phyloP scores from a whole-genome alignment of 2,329 filamentous ascomycete genomes.

The Peltaster fructicola region DNA sequence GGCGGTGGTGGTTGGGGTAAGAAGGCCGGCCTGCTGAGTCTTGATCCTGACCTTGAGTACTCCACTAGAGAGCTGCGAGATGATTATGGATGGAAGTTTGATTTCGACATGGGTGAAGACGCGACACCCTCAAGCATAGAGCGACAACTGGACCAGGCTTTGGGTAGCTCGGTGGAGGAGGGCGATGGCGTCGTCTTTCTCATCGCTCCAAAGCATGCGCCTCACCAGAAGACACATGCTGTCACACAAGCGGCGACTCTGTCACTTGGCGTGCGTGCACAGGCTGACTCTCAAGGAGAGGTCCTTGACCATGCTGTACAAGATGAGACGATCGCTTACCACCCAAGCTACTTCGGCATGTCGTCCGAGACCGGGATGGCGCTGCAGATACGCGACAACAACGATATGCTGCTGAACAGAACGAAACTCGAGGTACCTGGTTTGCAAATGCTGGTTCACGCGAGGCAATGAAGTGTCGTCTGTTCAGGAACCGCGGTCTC shows the following conservation, averaged over 20 bases:
- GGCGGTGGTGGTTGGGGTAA: conserved; percentile 73
- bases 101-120: conserved; percentile 15
- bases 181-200: conserved; percentile 54
- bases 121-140: conserved; percentile 17
- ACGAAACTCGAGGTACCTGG: conserved; percentile 6
- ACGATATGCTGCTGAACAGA: background rate
- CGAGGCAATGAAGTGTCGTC: no score
- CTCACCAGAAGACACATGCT: no score
- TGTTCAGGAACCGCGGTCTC: no score
- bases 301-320: no score
- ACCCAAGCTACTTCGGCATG: conserved; percentile 39
- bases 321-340: conserved; percentile 3
- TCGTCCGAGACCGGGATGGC: conserved; percentile 44
- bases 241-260: no score
- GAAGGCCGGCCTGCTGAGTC: conserved; percentile 60
- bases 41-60: conserved; percentile 51
- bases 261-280: no score
- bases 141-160: conserved; percentile 20
- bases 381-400: conserved; percentile 12
- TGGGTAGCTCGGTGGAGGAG: conserved; percentile 40
- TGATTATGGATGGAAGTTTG: conserved; percentile 37
- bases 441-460: no score
- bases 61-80: conserved; percentile 33
- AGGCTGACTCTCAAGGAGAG: no score
- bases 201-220: conserved; percentile 21